These are phyloP conservation scores for Nicotiana noctiflora DNA, from an alignment of 257 asterid genomes.

Conservation along the genomic window DNA sequence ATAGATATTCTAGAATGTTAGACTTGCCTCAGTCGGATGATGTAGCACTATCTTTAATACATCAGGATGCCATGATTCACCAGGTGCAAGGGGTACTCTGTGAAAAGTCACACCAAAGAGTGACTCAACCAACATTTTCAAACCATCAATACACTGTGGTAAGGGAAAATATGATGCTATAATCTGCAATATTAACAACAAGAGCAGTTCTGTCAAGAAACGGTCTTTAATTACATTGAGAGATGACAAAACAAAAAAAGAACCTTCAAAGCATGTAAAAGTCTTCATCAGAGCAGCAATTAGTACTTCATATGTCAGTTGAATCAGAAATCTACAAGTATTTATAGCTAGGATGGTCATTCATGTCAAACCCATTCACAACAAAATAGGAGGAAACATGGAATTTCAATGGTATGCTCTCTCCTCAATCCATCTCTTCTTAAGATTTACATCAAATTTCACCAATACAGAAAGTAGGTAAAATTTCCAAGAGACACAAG, in stretches of 20 bases:
- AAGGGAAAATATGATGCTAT: constrained; percentile 73
- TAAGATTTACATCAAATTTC: not conserved
- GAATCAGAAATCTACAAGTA: not conserved
- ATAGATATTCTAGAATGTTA: not conserved
- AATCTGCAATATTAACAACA: constrained; percentile 35
- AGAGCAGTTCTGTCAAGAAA: not conserved
- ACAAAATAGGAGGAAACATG: not conserved
- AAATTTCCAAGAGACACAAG: not conserved
- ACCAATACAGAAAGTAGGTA: not conserved
- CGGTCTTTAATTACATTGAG: not conserved
- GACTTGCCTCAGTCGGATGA: constrained; percentile 84
- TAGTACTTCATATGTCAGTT: not conserved
- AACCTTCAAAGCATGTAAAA: not conserved
- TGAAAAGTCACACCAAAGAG: constrained; percentile 68
- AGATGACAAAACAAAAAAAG: not conserved
- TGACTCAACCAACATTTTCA: constrained; percentile 76
- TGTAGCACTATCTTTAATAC: constrained; percentile 72
- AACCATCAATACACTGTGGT: constrained; percentile 76
- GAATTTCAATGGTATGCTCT: not conserved
- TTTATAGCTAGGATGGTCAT: not conserved
- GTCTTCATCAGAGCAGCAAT: not conserved
- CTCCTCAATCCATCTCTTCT: not conserved
- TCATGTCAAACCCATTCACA: not conserved
- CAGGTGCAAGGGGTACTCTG: constrained; percentile 63
- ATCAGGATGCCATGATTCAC: constrained; percentile 99